Conservation (phyloP, 176 grass and related monocot genomes). For the Avena atlantica region DNA sequence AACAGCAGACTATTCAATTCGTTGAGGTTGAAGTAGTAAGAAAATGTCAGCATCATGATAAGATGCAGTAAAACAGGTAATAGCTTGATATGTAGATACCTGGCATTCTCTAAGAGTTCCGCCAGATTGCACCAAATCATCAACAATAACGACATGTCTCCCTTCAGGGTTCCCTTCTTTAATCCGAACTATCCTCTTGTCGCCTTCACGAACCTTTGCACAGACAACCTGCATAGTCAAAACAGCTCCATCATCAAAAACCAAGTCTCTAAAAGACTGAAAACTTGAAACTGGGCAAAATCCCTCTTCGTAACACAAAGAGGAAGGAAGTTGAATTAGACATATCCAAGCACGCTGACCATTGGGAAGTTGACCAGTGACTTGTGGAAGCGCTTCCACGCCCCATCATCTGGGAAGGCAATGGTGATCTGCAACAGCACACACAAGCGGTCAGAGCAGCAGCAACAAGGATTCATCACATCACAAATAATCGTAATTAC, state of each 20-base stretch:
- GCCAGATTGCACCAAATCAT: conserved; percentile 94
- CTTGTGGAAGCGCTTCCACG: conserved; percentile 98
- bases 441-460: conserved; percentile 8
- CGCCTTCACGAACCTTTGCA: conserved; percentile 82
- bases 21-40: background rate
- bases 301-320: background rate
- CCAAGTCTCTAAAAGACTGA: background rate
- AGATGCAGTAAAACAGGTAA: background rate
- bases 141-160: conserved; percentile 90
- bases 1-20: background rate
- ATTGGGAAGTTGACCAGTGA: conserved; percentile 75
- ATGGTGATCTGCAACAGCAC: conserved; percentile 69
- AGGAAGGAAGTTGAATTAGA: background rate
- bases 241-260: background rate
- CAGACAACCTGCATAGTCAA: conserved; percentile 75
- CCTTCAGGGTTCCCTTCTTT: conserved; percentile 85
- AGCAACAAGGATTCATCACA: background rate
- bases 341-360: conserved; percentile 50
- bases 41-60: background rate
- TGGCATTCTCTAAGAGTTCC: conserved; percentile 91
- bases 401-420: conserved; percentile 96
- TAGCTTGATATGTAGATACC: conserved; percentile 45
- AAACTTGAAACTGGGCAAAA: background rate
- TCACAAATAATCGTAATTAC: background rate
- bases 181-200: conserved; percentile 76